phyloP scores from a whole-genome alignment of 306 rosid genomes.

The Delonix regia region DNA sequence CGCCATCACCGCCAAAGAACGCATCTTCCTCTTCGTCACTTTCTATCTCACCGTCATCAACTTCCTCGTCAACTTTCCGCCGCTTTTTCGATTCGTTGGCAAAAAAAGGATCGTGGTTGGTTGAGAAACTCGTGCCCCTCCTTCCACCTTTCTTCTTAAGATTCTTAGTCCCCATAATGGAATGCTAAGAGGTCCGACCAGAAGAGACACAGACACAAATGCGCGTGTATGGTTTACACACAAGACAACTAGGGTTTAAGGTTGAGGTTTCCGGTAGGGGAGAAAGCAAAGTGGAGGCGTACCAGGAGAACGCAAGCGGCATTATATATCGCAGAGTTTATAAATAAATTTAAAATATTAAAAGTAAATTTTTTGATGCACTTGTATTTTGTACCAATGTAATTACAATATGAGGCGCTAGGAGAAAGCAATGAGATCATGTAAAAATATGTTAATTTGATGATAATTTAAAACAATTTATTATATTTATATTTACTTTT shows the following conservation, averaged over 20 bases:
- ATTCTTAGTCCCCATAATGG: constrained; percentile 48
- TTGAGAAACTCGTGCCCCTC: background rate
- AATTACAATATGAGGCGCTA: too few relatives aligned
- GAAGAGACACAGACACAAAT: background rate
- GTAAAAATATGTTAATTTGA: too few relatives aligned
- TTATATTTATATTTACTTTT: too few relatives aligned
- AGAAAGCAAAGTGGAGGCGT: background rate
- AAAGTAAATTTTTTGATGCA: too few relatives aligned
- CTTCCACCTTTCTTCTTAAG: constrained; percentile 46
- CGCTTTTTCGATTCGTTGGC: constrained; percentile 59
- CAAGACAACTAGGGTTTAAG: constrained; percentile 8
- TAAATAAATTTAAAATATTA: too few relatives aligned
- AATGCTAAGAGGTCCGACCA: background rate
- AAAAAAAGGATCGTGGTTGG: constrained; percentile 60
- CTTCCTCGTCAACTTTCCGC: constrained; percentile 44
- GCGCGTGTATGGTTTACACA: constrained; percentile 19
- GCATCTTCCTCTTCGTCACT: constrained; percentile 68
- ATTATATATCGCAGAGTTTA: too few relatives aligned
- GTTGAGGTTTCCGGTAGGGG: background rate
- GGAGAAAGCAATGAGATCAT: too few relatives aligned
- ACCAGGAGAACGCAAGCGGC: too few relatives aligned
- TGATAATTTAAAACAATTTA: too few relatives aligned
- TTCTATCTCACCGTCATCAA: constrained; percentile 59
- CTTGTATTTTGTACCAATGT: too few relatives aligned
- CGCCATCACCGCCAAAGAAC: constrained; percentile 34